Conservation (phyloP, 2,329 filamentous ascomycete genomes). For the Aspergillus fischeri region DNA sequence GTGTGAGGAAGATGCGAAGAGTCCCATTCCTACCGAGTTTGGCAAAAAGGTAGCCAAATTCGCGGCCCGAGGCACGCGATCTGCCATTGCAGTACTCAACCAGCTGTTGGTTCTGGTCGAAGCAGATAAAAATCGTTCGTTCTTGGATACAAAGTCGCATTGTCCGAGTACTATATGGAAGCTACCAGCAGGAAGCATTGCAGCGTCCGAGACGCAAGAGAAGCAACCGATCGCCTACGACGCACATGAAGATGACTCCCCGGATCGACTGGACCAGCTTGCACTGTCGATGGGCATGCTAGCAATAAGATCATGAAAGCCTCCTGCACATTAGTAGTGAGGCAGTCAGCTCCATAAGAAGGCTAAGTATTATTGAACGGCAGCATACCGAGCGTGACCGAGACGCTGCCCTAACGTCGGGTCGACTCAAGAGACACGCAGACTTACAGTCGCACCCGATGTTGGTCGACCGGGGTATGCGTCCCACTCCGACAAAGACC, state of each 20-base stretch:
- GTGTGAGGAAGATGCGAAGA: slow-evolving; percentile 1
- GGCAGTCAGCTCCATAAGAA: background rate
- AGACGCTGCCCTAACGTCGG: background rate
- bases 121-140: slow-evolving; percentile 4
- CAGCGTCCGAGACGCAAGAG: background rate
- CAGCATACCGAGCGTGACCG: background rate
- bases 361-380: background rate
- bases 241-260: background rate
- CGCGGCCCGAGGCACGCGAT: slow-evolving; percentile 9
- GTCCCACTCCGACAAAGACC: no score
- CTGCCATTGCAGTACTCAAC: slow-evolving; percentile 14
- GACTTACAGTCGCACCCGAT: no score
- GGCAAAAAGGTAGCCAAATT: slow-evolving; percentile 2
- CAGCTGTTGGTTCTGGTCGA: slow-evolving; percentile 14
- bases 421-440: no score
- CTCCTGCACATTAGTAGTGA: background rate
- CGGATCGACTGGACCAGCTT: slow-evolving; percentile 11
- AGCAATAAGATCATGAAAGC: slow-evolving; percentile 3
- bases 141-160: background rate
- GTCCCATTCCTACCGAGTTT: slow-evolving; percentile 1
- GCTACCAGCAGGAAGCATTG: background rate
- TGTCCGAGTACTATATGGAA: background rate
- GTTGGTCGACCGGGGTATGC: no score
- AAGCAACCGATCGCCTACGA: background rate
- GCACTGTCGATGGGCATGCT: slow-evolving; percentile 13